Evolutionary conservation across 768 basidiomycete species (phyloP).

Genomic region (Russula olivacea): DNA sequence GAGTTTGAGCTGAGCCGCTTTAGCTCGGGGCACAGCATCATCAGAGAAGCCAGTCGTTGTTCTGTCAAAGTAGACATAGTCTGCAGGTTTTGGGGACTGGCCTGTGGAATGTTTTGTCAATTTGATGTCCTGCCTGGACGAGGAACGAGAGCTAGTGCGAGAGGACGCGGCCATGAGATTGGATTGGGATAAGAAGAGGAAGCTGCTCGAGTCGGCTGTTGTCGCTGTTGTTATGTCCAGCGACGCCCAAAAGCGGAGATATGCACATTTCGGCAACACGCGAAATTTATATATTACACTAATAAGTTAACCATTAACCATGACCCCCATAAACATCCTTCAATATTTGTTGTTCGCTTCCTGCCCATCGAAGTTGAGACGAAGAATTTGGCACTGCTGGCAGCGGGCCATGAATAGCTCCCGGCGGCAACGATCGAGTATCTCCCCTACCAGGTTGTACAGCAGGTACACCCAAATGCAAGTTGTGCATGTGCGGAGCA

Average conservation of each 20-base stretch:
- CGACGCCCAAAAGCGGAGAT: neutral
- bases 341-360: slow-evolving; percentile 14
- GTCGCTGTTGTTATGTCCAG: neutral
- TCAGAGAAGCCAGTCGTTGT: slow-evolving; percentile 71
- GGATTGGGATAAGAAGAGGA: neutral
- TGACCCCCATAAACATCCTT: slow-evolving; percentile 14
- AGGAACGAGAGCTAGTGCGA: slow-evolving; percentile 22
- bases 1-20: slow-evolving; percentile 88
- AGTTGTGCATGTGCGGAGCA: neutral
- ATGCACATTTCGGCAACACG: slow-evolving; percentile 6
- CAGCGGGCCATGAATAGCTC: slow-evolving; percentile 4
- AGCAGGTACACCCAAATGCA: neutral
- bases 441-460: neutral
- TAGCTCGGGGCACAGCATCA: slow-evolving; percentile 75
- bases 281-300: neutral
- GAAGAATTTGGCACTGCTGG: slow-evolving; percentile 5
- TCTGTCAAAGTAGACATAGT: slow-evolving; percentile 94
- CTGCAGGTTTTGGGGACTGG: slow-evolving; percentile 41
- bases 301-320: neutral
- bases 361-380: slow-evolving; percentile 3
- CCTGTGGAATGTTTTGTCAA: slow-evolving; percentile 21
- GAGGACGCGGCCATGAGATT: slow-evolving; percentile 15
- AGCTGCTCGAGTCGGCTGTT: neutral
- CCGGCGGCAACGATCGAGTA: neutral
- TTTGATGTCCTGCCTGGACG: slow-evolving; percentile 25